A percentile compares a stretch with the other conserved stretches of the same genome.
Conservation (phyloP, 2,329 filamentous ascomycete genomes). For the Neonectria faginata region DNA sequence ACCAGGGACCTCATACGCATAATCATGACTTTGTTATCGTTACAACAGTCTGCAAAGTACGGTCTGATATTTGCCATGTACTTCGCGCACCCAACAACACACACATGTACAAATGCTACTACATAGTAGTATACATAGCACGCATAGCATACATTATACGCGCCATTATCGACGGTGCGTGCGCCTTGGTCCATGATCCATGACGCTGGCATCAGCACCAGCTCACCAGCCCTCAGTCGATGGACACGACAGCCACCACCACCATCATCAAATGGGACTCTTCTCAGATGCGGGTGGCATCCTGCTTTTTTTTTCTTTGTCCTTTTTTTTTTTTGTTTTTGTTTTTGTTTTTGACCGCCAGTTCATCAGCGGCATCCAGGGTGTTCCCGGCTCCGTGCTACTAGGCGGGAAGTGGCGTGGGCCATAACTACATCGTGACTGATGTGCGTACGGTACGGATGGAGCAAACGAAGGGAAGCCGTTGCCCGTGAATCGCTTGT, state of each 20-base stretch:
- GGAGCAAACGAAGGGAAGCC: slow-evolving; percentile 21
- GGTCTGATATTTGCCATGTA: slow-evolving; percentile 7
- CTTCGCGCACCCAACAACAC: slow-evolving; percentile 8
- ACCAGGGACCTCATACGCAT: slow-evolving; percentile 9
- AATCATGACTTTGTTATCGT: slow-evolving; percentile 13
- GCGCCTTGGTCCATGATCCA: slow-evolving; percentile 33
- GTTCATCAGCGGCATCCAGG: slow-evolving; percentile 53
- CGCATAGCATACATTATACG: slow-evolving; percentile 2
- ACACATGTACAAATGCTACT: slow-evolving; percentile 16
- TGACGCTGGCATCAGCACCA: slow-evolving; percentile 31
- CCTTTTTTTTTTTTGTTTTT: slow-evolving; percentile 15
- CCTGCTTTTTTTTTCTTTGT: slow-evolving; percentile 26
- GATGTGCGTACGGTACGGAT: neutral
- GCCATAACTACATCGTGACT: slow-evolving; percentile 27
- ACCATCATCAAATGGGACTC: slow-evolving; percentile 19
- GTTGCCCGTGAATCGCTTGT: neutral
- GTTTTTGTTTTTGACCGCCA: slow-evolving; percentile 58
- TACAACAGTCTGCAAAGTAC: slow-evolving; percentile 1
- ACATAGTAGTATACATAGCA: slow-evolving; percentile 7
- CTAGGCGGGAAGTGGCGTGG: slow-evolving; percentile 40
- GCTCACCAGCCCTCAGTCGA: slow-evolving; percentile 30
- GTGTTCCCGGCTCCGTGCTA: slow-evolving; percentile 37
- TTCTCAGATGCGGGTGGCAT: slow-evolving; percentile 11
- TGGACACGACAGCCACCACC: slow-evolving; percentile 26
- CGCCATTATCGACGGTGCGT: slow-evolving; percentile 13